Evolutionary conservation across 2,329 filamentous ascomycete genomes (phyloP), one percentile per base, ranked within the genome.

Genomic region (Colletotrichum sp.): DNA sequence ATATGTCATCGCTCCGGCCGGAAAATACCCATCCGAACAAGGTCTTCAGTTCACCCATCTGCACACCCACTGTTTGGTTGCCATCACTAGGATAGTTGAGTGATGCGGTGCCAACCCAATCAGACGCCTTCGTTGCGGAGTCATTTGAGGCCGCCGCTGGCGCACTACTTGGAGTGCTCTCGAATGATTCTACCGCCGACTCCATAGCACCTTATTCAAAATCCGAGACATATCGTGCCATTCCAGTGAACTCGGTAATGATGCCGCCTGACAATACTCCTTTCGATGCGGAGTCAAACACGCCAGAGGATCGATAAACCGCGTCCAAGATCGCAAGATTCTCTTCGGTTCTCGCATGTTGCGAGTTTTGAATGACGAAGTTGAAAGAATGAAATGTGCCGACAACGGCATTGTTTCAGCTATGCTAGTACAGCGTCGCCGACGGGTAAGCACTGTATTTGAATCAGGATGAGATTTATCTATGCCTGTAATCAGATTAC

Each of bases 381-480:
- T 48, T 3, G 44, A 22, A 12, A 22, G 18, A 12, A 48, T 18
- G 44, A n/a, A 48, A 2, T 4, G 3, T 7, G 44, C 44, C n/a
- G 44, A 48, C 10, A 48, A 48, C 5, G 44, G 44, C 18, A 22
- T 48, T 4, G 6, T 48, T 1, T 4, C 10, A 22, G 44, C 2
- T 48, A 48, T 48, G 5, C 44, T 22, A 4, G 44, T 22, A 48
- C 44, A 22, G 9, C 39, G 39, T 18, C 8, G 9, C 39, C 9
- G 18, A n/a, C 18, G 39, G 0, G 1, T 44, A 6, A 44, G 9
- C 2, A n/a, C 5, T 4, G 9, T 16, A 6, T 1, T 36, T 36
- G 34, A 8, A 36, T 36, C 34, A 15, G 32, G 39, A 44, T n/a
- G 39, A 44, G 18, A 30, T 30, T 10, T 5, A 44, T 8, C 18